These are phyloP conservation scores for Vaccinium darrowii DNA, from an alignment of 148 eudicot species.

Conservation along the genomic window DNA sequence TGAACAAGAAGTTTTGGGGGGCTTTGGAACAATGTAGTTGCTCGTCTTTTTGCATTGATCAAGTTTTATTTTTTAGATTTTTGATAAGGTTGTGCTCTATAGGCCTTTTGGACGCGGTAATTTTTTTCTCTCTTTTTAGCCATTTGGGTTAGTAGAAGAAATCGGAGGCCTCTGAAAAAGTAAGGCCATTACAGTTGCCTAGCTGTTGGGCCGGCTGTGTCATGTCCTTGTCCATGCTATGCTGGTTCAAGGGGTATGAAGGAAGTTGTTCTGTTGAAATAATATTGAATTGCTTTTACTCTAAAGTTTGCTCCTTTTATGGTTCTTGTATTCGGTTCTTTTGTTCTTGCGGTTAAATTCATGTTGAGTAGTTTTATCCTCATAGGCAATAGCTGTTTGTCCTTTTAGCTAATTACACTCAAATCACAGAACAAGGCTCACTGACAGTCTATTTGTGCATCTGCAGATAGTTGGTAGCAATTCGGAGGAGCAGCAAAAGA, in stretches of 20 bases:
- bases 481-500: constrained; percentile 87
- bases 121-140: too few relatives aligned
- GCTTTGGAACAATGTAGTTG: not conserved
- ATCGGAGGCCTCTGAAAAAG: too few relatives aligned
- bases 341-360: not conserved
- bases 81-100: too few relatives aligned
- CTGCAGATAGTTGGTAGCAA: constrained; percentile 83
- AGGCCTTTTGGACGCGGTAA: too few relatives aligned
- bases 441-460: not conserved
- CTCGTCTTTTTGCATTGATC: not conserved
- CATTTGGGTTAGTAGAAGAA: too few relatives aligned
- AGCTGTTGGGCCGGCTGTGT: too few relatives aligned
- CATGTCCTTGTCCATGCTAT: too few relatives aligned
- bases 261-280: too few relatives aligned
- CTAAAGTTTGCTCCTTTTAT: not conserved
- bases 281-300: too few relatives aligned
- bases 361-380: not conserved
- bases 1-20: not conserved
- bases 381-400: not conserved
- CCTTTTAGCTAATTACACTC: not conserved
- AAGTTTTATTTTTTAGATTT: not conserved
- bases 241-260: too few relatives aligned
- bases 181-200: too few relatives aligned
- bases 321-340: not conserved
- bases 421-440: not conserved